phyloP scores from a whole-genome alignment of 306 rosid genomes.

The Notholithocarpus densiflorus region DNA sequence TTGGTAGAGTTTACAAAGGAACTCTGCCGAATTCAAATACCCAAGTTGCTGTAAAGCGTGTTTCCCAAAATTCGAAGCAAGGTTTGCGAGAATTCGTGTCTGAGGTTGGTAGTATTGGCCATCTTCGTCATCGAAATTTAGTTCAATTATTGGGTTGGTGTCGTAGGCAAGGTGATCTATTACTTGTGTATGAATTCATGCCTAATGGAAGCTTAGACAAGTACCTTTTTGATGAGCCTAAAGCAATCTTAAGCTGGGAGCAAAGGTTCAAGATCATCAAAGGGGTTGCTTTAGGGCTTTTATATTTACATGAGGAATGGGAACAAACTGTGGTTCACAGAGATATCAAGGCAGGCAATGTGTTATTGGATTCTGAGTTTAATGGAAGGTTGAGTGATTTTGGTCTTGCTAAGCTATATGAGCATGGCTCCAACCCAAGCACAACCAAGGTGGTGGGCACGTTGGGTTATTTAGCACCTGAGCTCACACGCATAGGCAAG shows the following conservation, averaged over 20 bases:
- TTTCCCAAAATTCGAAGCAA: conserved; percentile 29
- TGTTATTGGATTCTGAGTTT: conserved; percentile 45
- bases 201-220: conserved; percentile 39
- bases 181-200: conserved; percentile 36
- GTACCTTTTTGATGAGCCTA: conserved; percentile 30
- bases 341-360: conserved; percentile 58
- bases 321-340: conserved; percentile 44
- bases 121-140: conserved; percentile 33
- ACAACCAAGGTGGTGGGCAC: conserved; percentile 38
- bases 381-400: conserved; percentile 50
- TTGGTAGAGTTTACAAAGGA: conserved; percentile 30
- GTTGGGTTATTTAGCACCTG: conserved; percentile 30
- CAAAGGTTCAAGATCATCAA: conserved; percentile 28
- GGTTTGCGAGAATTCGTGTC: conserved; percentile 31
- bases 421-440: conserved; percentile 42
- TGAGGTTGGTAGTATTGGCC: conserved; percentile 27
- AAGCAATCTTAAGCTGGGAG: conserved; percentile 25
- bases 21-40: conserved; percentile 16
- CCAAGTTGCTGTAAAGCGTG: conserved; percentile 33
- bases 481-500: conserved; percentile 28
- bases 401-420: conserved; percentile 53
- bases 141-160: conserved; percentile 41
- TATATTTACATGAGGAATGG: conserved; percentile 36
- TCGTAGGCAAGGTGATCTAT: conserved; percentile 18
- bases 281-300: conserved; percentile 33